Conservation (phyloP, 495 filamentous ascomycete genomes). For the Daldinia grandis region DNA sequence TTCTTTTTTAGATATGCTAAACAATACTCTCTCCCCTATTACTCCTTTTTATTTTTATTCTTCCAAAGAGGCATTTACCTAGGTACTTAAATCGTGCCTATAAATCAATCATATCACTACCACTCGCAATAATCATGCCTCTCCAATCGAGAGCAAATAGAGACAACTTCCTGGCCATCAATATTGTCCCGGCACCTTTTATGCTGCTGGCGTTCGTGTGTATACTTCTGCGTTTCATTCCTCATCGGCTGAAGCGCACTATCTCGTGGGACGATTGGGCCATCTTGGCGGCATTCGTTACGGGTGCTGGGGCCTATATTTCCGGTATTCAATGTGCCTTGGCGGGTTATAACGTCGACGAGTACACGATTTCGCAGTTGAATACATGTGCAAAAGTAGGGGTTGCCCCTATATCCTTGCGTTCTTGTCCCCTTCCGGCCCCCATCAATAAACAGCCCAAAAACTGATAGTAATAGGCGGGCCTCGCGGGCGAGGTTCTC, state of each 20-base stretch:
- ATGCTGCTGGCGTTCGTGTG: background rate
- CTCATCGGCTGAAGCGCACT: background rate
- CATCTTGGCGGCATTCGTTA: background rate
- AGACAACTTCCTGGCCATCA: background rate
- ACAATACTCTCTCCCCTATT: background rate
- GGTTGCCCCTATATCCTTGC: background rate
- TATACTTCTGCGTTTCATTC: background rate
- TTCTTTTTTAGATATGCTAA: too few species aligned
- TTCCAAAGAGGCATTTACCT: background rate
- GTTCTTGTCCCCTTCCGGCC: background rate
- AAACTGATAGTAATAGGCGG: background rate
- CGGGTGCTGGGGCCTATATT: background rate
- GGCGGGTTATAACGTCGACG: background rate
- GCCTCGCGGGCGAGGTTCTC: background rate
- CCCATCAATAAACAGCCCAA: background rate
- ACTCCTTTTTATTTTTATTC: background rate
- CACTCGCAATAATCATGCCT: background rate
- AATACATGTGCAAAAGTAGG: background rate
- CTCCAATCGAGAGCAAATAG: background rate
- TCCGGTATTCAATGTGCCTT: background rate
- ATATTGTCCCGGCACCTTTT: background rate
- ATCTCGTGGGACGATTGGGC: background rate
- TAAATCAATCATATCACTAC: background rate
- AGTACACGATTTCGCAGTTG: background rate
- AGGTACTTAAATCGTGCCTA: background rate